Conservation (phyloP, 192 early-diverging fungal genomes). For the Linderina pennispora region DNA sequence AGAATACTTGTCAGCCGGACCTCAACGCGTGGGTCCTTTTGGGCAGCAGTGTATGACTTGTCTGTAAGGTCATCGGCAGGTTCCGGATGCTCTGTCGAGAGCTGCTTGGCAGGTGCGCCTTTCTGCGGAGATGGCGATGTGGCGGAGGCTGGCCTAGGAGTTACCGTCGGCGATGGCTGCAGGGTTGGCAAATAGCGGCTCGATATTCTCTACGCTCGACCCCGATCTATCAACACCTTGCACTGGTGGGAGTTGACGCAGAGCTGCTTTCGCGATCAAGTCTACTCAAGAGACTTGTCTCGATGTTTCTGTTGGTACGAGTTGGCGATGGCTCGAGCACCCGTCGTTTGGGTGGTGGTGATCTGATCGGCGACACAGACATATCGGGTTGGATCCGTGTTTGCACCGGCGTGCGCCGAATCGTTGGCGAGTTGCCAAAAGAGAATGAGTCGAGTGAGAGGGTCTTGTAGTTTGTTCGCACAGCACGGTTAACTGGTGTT, state of each 20-base stretch:
- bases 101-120: no score
- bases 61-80: background rate
- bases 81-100: no score
- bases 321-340: slow-evolving; percentile 19
- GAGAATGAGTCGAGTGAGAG: slow-evolving; percentile 65
- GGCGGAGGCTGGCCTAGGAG: background rate
- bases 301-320: slow-evolving; percentile 6
- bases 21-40: slow-evolving; percentile 52
- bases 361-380: slow-evolving; percentile 15
- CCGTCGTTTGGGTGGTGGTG: slow-evolving; percentile 3
- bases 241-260: no score
- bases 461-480: slow-evolving; percentile 80
- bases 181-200: background rate
- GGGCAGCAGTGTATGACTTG: slow-evolving; percentile 16
- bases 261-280: no score
- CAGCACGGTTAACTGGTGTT: slow-evolving; percentile 65
- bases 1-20: slow-evolving; percentile 78
- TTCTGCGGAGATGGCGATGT: no score
- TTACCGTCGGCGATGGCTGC: no score
- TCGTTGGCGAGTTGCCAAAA: slow-evolving; percentile 29
- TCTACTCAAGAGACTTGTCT: no score
- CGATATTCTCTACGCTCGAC: no score
- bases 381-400: slow-evolving; percentile 27
- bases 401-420: slow-evolving; percentile 23
- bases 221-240: no score